Evolutionary conservation across 75 land plant genomes (phyloP).

Genomic region (Sequoiadendron giganteum): DNA sequence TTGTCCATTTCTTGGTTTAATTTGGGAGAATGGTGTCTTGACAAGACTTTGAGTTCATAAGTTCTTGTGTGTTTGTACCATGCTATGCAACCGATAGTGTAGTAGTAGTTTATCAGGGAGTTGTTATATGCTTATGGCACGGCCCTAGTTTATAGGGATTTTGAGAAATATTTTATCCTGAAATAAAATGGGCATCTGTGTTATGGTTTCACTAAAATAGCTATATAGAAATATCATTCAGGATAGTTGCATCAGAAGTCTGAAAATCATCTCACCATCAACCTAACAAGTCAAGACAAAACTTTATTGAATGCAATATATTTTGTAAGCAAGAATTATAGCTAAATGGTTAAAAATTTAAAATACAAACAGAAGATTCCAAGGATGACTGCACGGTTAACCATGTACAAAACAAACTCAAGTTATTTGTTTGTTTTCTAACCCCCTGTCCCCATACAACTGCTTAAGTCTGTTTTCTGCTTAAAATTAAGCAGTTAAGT

Average conservation of each 20-base stretch:
- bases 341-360: background rate
- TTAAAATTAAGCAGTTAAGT: too few relatives aligned
- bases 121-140: background rate
- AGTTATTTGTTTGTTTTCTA: background rate
- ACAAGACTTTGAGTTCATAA: background rate
- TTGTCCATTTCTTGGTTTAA: background rate
- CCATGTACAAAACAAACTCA: too few relatives aligned
- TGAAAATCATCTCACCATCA: background rate
- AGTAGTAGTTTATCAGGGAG: background rate
- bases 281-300: background rate
- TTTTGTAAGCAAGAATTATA: background rate
- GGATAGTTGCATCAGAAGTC: background rate
- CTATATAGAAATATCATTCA: background rate
- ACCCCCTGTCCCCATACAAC: too few relatives aligned
- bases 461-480: too few relatives aligned
- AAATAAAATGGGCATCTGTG: background rate
- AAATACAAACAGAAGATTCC: background rate
- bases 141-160: background rate
- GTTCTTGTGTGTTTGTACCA: background rate
- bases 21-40: background rate
- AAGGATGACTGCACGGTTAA: background rate
- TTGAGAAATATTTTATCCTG: background rate
- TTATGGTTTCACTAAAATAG: background rate
- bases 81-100: background rate
- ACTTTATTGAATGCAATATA: background rate